phyloP scores from a whole-genome alignment of 129 eudicot genomes.

The Dittrichia graveolens region DNA sequence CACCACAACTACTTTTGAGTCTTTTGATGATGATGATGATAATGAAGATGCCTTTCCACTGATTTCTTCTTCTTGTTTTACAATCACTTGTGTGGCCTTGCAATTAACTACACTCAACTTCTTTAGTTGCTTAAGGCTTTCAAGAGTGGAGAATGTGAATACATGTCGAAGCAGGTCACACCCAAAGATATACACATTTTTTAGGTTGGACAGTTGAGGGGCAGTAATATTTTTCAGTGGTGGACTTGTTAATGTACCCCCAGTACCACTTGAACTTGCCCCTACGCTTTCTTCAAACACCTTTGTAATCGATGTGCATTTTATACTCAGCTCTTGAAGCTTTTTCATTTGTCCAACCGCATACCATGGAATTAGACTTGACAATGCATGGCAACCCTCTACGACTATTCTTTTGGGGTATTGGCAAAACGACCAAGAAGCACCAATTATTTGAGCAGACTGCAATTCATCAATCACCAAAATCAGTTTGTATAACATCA shows the following conservation, averaged over 20 bases:
- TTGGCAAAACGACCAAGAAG: conserved; percentile 1
- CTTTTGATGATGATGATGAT: too few species aligned
- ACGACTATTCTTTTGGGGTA: background rate
- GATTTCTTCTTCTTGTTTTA: background rate
- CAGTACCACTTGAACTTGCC: too few species aligned
- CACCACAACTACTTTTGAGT: background rate
- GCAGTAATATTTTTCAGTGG: background rate
- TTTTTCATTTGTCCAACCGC: background rate
- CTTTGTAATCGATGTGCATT: background rate
- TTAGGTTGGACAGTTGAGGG: background rate
- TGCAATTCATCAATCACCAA: too few species aligned
- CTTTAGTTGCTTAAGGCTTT: background rate
- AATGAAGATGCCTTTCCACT: background rate
- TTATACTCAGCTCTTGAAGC: background rate
- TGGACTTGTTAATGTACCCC: background rate
- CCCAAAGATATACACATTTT: background rate
- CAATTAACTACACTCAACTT: background rate
- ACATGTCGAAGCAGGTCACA: background rate
- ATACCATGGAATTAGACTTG: background rate
- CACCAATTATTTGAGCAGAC: background rate
- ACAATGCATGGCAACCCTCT: background rate
- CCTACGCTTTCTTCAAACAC: background rate
- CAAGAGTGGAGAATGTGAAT: too few species aligned
- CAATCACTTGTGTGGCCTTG: conserved; percentile 6
- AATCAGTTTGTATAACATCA: too few species aligned